These are phyloP conservation scores for Fusarium decemcellulare DNA, from an alignment of 2,329 filamentous ascomycete species.

Conservation along the genomic window DNA sequence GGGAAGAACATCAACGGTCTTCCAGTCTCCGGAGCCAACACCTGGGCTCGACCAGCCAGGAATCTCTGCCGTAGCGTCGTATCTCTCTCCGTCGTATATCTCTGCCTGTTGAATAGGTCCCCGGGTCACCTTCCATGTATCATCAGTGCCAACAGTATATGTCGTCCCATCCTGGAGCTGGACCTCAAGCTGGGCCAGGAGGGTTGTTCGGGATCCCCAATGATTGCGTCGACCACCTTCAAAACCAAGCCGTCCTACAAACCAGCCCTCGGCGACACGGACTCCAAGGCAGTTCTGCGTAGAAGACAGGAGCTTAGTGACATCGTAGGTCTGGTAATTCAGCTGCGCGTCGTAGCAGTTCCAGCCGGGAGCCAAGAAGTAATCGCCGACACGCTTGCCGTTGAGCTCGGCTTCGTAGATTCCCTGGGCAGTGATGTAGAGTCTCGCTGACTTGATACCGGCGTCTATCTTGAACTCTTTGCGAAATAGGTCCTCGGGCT, in stretches of 20 bases:
- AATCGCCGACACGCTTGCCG: conserved; percentile 55
- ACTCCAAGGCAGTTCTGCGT: conserved; percentile 36
- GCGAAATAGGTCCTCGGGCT: conserved; percentile 37
- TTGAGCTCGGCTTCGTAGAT: conserved; percentile 63
- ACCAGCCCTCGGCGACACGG: conserved; percentile 66
- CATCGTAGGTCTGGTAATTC: conserved; percentile 67
- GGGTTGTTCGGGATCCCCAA: conserved; percentile 56
- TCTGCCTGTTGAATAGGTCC: conserved; percentile 56
- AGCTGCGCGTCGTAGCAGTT: conserved; percentile 63
- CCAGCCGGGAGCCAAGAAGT: conserved; percentile 66
- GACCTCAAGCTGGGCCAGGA: conserved; percentile 58
- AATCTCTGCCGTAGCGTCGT: conserved; percentile 55
- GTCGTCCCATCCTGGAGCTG: conserved; percentile 49
- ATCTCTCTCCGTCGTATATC: conserved; percentile 68
- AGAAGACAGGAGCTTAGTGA: conserved; percentile 55
- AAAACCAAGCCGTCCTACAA: conserved; percentile 54
- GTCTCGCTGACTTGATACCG: conserved; percentile 14
- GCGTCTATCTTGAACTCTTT: conserved; percentile 7
- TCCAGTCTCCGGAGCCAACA: conserved; percentile 19
- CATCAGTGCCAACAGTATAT: conserved; percentile 52
- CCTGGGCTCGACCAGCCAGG: conserved; percentile 32
- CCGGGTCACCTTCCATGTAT: conserved; percentile 54
- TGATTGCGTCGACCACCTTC: conserved; percentile 46
- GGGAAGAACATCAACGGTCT: conserved; percentile 20
- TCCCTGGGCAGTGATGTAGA: conserved; percentile 63